Conservation (phyloP, 306 rosid species). For the Malus domestica region DNA sequence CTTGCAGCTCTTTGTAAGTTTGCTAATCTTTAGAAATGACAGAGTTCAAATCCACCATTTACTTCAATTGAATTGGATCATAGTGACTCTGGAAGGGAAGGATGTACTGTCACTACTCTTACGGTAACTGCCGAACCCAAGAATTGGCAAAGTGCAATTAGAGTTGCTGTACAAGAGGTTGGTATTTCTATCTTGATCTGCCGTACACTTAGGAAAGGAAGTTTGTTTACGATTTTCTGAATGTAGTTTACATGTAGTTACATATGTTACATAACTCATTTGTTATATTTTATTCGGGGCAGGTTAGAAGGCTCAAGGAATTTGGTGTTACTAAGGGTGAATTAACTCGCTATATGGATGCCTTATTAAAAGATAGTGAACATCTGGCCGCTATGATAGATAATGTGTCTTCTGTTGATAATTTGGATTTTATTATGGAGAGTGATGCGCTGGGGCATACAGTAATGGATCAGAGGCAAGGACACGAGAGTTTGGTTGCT, state of each 20-base stretch:
- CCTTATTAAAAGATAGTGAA: slow-evolving; percentile 92
- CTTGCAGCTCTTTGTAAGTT: slow-evolving; percentile 14
- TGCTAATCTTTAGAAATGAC: slow-evolving; percentile 27
- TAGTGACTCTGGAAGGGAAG: slow-evolving; percentile 99
- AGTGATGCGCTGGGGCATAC: slow-evolving; percentile 92
- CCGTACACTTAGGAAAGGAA: neutral
- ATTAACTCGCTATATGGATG: slow-evolving; percentile 93
- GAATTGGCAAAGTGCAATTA: slow-evolving; percentile 87
- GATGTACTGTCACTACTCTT: slow-evolving; percentile 98
- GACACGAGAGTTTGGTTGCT: slow-evolving; percentile 88
- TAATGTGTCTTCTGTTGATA: slow-evolving; percentile 97
- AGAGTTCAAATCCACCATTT: slow-evolving; percentile 99
- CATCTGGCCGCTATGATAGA: slow-evolving; percentile 98
- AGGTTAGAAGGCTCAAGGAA: slow-evolving; percentile 96
- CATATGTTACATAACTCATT: slow-evolving; percentile 6
- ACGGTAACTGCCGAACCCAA: slow-evolving; percentile 93
- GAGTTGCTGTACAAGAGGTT: slow-evolving; percentile 98
- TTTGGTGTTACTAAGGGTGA: slow-evolving; percentile 98
- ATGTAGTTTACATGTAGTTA: neutral
- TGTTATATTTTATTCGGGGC: slow-evolving; percentile 17
- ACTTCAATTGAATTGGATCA: slow-evolving; percentile 96
- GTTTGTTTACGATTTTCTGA: neutral
- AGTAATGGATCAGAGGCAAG: slow-evolving; percentile 98
- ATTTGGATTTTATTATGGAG: slow-evolving; percentile 98
- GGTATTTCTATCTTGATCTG: slow-evolving; percentile 12